A percentile compares a stretch with the other conserved stretches of the same genome.
phyloP scores from a whole-genome alignment of 78 protist species.

The Polysphondylium violaceum region DNA sequence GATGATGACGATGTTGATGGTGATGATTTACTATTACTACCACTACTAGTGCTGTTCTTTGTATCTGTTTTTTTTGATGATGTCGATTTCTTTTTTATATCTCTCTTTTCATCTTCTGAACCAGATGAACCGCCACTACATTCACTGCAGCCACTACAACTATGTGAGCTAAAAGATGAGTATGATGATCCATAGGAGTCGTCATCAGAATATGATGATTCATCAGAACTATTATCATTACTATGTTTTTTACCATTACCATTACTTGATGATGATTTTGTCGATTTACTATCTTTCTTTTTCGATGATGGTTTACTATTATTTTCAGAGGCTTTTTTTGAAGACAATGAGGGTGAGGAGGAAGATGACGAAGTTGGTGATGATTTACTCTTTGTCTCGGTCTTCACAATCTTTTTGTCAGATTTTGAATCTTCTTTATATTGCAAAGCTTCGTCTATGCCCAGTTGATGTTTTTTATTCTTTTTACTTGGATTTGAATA shows the following conservation, averaged over 20 bases:
- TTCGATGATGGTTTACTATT: too few relatives aligned
- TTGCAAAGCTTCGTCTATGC: background rate
- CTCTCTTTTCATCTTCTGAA: too few relatives aligned
- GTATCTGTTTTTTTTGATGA: background rate
- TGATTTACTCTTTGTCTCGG: background rate
- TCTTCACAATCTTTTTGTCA: background rate
- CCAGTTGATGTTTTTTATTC: background rate
- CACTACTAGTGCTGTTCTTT: background rate
- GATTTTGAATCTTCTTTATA: background rate
- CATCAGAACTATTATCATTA: too few relatives aligned
- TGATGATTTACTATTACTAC: background rate
- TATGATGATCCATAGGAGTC: background rate
- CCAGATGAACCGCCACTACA: too few relatives aligned
- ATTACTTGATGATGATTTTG: too few relatives aligned
- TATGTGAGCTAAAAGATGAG: background rate
- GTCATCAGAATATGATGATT: too few relatives aligned
- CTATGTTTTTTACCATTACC: too few relatives aligned
- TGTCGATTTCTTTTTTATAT: background rate
- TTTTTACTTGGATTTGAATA: background rate
- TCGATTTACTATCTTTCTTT: too few relatives aligned
- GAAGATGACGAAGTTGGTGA: constrained; percentile 16
- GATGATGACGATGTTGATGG: background rate
- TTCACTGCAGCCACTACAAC: too few relatives aligned
- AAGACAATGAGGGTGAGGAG: background rate
- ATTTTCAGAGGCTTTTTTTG: too few relatives aligned